phyloP scores from a whole-genome alignment of 2,329 filamentous ascomycete species.

The Simplicillium sp. region DNA sequence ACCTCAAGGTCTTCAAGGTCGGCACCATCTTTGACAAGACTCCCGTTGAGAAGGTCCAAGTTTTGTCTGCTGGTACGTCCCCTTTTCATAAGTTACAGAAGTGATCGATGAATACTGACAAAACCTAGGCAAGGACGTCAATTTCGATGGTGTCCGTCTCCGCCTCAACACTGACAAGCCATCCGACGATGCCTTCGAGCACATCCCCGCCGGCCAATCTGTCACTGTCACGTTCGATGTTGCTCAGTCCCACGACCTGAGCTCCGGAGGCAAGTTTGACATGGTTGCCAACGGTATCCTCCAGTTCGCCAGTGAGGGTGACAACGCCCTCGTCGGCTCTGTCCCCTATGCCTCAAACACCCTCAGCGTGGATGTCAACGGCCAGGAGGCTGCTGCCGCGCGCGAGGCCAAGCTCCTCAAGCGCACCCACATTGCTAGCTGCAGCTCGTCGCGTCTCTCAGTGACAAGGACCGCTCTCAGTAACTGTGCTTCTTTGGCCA shows the following conservation, averaged over 20 bases:
- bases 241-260: constrained; percentile 37
- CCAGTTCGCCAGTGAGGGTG: constrained; percentile 36
- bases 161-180: constrained; percentile 25
- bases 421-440: constrained; percentile 40
- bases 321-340: constrained; percentile 37
- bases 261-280: constrained; percentile 36
- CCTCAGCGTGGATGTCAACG: constrained; percentile 45
- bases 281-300: constrained; percentile 43
- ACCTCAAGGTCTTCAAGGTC: constrained; percentile 36
- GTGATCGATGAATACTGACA: not conserved
- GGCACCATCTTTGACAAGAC: constrained; percentile 37
- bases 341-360: constrained; percentile 39
- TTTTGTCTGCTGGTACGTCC: constrained; percentile 30
- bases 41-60: constrained; percentile 36
- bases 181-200: constrained; percentile 36
- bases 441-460: constrained; percentile 29
- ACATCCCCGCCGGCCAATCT: constrained; percentile 30
- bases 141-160: constrained; percentile 39
- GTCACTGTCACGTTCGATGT: constrained; percentile 39
- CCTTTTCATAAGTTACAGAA: too few species aligned
- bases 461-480: constrained; percentile 31
- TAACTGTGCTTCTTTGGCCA: constrained; percentile 28
- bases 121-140: constrained; percentile 24
- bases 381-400: constrained; percentile 35
- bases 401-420: constrained; percentile 33